phyloP scores from a whole-genome alignment of 495 filamentous ascomycete genomes.

The Hamigera avellanea region DNA sequence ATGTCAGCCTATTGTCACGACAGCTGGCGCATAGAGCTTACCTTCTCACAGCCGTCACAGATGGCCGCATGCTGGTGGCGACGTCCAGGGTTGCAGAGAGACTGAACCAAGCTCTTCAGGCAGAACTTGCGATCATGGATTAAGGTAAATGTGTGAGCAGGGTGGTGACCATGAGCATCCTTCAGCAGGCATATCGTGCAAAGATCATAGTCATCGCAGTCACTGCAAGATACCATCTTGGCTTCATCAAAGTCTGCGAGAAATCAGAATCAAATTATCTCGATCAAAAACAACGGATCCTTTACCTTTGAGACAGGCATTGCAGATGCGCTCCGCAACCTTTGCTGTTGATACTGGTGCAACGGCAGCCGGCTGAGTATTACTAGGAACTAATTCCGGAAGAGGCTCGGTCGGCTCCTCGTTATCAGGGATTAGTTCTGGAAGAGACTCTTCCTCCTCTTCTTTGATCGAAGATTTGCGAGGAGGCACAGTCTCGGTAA shows the following conservation, averaged over 20 bases:
- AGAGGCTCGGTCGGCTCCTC: not conserved
- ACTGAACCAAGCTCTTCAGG: constrained; percentile 32
- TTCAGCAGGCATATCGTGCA: constrained; percentile 69
- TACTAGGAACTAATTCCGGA: constrained; percentile 4
- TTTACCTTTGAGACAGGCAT: constrained; percentile 72
- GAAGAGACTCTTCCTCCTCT: too few species aligned
- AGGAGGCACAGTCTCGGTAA: constrained; percentile 64
- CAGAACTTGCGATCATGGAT: constrained; percentile 25
- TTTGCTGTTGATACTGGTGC: constrained; percentile 7
- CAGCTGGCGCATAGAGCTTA: constrained; percentile 15
- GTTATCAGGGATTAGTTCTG: not conserved
- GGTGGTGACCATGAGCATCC: constrained; percentile 84
- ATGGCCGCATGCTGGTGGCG: constrained; percentile 73
- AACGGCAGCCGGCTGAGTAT: constrained; percentile 3
- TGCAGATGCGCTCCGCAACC: constrained; percentile 69
- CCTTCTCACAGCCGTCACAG: constrained; percentile 90
- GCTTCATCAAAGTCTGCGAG: constrained; percentile 54
- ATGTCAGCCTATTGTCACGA: constrained; percentile 13
- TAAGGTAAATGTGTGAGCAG: constrained; percentile 63
- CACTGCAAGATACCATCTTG: constrained; percentile 72
- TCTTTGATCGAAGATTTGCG: constrained; percentile 26
- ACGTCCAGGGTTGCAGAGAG: constrained; percentile 70
- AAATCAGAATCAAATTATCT: constrained; percentile 6
- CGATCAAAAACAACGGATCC: not conserved
- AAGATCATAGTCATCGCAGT: constrained; percentile 85